Conservation (phyloP, 441 rosid species). For the Monsonia emarginata region DNA sequence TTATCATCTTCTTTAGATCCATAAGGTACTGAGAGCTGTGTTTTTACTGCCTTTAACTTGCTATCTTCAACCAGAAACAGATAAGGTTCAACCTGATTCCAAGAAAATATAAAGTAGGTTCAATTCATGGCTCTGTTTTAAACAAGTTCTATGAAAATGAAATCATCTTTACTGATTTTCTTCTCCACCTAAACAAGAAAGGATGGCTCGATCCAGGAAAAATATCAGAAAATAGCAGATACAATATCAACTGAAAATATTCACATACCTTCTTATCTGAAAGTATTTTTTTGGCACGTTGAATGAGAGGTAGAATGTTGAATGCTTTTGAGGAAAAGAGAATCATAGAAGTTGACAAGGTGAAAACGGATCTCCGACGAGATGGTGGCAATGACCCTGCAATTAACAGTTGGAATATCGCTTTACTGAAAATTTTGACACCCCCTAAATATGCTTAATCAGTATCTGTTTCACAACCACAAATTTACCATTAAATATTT, state of each 20-base stretch:
- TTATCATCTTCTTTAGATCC: constrained; percentile 72
- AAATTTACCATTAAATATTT: background rate
- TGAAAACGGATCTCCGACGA: constrained; percentile 65
- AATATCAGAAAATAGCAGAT: constrained; percentile 8
- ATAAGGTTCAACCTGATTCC: constrained; percentile 73
- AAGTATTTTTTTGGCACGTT: constrained; percentile 40
- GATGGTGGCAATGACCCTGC: constrained; percentile 74
- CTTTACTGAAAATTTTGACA: constrained; percentile 10
- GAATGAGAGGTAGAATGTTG: constrained; percentile 45
- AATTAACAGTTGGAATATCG: constrained; percentile 15
- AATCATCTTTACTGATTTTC: background rate
- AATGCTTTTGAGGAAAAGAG: constrained; percentile 73
- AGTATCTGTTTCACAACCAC: background rate
- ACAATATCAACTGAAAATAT: constrained; percentile 13
- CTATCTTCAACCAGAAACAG: constrained; percentile 60
- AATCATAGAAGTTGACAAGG: constrained; percentile 76
- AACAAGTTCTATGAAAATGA: background rate
- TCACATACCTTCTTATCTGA: constrained; percentile 49
- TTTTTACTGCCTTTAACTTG: constrained; percentile 51
- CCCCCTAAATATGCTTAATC: background rate
- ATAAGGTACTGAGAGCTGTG: constrained; percentile 29
- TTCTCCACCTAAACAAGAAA: background rate
- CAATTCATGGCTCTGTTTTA: background rate
- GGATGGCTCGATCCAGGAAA: too few relatives aligned
- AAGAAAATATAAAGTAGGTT: constrained; percentile 8